Conservation (phyloP, 352 stramenopile genomes). For the Pythium phragmitis region DNA sequence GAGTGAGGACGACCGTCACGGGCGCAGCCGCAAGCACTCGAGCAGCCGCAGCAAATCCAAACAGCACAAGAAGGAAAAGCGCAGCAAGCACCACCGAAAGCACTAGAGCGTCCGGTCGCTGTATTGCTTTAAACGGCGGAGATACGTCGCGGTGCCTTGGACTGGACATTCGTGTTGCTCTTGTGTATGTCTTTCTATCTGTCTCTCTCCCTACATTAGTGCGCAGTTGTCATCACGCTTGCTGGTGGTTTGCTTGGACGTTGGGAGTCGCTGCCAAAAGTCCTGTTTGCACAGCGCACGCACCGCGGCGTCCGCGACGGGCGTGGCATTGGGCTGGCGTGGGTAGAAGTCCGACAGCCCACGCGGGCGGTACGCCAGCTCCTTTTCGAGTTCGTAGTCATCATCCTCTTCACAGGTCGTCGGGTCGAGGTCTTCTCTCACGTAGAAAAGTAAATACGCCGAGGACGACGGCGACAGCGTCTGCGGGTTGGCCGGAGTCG, state of each 20-base stretch:
- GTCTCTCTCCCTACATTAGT: constrained; percentile 19
- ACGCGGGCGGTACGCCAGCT: constrained; percentile 2
- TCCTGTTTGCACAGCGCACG: constrained; percentile 24
- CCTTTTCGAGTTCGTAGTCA: not conserved
- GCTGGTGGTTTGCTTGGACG: constrained; percentile 1
- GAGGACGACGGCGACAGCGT: constrained; percentile 42
- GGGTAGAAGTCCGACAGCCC: constrained; percentile 34
- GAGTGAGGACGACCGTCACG: constrained; percentile 15
- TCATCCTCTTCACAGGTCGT: constrained; percentile 20
- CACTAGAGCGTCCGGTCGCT: constrained; percentile 12
- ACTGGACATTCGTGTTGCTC: constrained; percentile 14
- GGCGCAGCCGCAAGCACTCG: constrained; percentile 24
- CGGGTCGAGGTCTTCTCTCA: constrained; percentile 46
- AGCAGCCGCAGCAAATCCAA: constrained; percentile 35
- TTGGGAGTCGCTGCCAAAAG: constrained; percentile 11
- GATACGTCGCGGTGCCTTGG: too few relatives aligned
- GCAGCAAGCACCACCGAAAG: constrained; percentile 33
- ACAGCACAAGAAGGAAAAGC: constrained; percentile 48
- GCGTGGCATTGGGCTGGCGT: constrained; percentile 23
- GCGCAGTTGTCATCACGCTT: constrained; percentile 22
- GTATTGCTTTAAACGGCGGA: too few relatives aligned
- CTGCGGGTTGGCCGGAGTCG: constrained; percentile 25
- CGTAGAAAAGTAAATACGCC: constrained; percentile 77
- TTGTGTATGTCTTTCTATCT: not conserved
- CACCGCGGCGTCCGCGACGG: constrained; percentile 16